Base-by-base conservation (phyloP, 2,329 filamentous ascomycete genomes). In the Mycosphaerella arachidis region DNA sequence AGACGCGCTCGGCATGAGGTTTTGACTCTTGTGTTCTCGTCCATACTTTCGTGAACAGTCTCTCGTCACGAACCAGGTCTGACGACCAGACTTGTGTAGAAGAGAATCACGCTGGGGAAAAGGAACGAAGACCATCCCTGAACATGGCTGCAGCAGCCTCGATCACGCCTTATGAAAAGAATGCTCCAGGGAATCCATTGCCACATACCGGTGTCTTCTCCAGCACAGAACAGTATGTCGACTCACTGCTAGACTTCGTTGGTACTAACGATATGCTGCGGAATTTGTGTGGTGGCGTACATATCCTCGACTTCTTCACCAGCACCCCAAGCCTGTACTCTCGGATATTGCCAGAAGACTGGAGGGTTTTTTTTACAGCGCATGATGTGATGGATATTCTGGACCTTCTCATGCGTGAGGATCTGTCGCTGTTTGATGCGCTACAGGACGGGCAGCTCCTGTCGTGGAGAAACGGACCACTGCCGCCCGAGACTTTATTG, bases 261-360 rank as follows among this genome's bases (percentile, higher is more conserved):
- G 86, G 86, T 6, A 86, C 85, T 1, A 90, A 89, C 50, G 84
- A 87, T 56, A 80, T 91, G 1, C 92, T 97, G 67, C 89, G 91
- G 66, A 91, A 90, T 29, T 82, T 99, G n/a, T 96, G 92, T 72
- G 94, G 94, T 56, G 92, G 93, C n/a, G 90, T 97, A 0, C 94
- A 99, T 72, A 92, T 99, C 63, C 82, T 97, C 58, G 94, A 99
- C 74, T 97, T 99, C 76, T 91, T 97, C 77, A 97, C 92, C 1
- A 85, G 86, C 46, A 85, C 91, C 52, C 90, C 91, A 5, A 89
- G 91, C 64, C 82, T 97, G 0, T 99, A 96, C 73, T 84, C 88
- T 55, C 81, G 83, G 1, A 83, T 93, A 1, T 75, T 99, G 1
- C 90, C 92, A 0, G 73, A 82, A 61, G 86, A 92, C 74, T 99